Percentiles rank a stretch among this genome's conserved stretches.
These are phyloP conservation scores for Ceratobasidium sp. DNA, from an alignment of 1,284 basidiomycete genomes.

Conservation along the genomic window DNA sequence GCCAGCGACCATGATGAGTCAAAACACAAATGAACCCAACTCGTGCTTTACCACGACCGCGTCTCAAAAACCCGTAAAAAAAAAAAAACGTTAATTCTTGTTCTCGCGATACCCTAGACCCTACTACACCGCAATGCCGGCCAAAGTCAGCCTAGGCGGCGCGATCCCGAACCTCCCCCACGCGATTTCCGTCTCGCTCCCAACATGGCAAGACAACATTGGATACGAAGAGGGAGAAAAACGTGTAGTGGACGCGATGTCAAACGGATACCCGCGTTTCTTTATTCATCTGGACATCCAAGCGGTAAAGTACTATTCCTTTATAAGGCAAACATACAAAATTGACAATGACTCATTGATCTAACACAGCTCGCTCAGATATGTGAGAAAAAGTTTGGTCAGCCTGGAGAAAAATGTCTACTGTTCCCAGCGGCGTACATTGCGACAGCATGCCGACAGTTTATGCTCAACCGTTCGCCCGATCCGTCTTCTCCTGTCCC, in stretches of 20 bases:
- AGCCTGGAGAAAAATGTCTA: conserved; percentile 78
- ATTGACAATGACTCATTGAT: conserved; percentile 31
- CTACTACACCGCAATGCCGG: conserved; percentile 15
- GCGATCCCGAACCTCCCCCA: conserved; percentile 68
- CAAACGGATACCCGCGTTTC: conserved; percentile 97
- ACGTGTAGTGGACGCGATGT: conserved; percentile 85
- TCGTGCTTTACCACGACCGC: conserved; percentile 39
- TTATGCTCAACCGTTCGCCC: conserved; percentile 72
- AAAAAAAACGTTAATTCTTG: too few relatives aligned
- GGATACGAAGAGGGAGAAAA: conserved; percentile 95
- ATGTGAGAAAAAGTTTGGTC: conserved; percentile 84
- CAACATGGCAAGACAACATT: conserved; percentile 93
- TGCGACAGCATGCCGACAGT: conserved; percentile 82
- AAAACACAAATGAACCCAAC: conserved; percentile 20
- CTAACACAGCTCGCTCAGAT: conserved; percentile 76
- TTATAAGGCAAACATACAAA: conserved; percentile 9
- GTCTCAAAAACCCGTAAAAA: background rate
- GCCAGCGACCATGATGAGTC: conserved; percentile 19
- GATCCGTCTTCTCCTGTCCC: conserved; percentile 62
- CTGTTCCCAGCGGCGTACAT: conserved; percentile 81
- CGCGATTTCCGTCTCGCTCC: conserved; percentile 97
- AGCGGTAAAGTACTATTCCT: conserved; percentile 62
- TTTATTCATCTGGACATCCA: conserved; percentile 92
- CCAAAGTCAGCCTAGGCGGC: conserved; percentile 23
- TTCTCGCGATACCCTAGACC: conserved; percentile 23